Evolutionary conservation across 345 rosid genomes (phyloP).

Genomic region (Anastatica hierochuntica): DNA sequence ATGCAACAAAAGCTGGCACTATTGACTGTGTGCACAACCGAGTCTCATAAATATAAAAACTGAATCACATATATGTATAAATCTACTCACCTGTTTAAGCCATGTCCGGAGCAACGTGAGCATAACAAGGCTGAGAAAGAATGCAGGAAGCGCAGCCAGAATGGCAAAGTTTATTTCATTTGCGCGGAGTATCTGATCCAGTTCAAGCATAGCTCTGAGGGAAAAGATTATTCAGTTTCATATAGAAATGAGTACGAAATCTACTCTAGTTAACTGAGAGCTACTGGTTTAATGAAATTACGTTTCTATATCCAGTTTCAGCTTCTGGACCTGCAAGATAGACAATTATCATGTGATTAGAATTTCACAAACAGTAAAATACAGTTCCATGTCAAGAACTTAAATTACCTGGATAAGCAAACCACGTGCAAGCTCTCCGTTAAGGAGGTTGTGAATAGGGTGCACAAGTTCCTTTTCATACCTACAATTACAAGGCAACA

Average conservation of each 20-base stretch:
- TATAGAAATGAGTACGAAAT: conserved; percentile 5
- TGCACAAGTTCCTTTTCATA: conserved; percentile 78
- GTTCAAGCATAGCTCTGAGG: conserved; percentile 92
- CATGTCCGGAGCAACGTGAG: conserved; percentile 57
- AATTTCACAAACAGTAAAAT: conserved; percentile 7
- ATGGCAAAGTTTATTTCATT: conserved; percentile 94
- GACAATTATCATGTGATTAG: conserved; percentile 5
- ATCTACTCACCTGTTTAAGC: conserved; percentile 51
- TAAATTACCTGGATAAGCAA: conserved; percentile 80
- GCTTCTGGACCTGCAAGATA: conserved; percentile 84
- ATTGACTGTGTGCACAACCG: not conserved
- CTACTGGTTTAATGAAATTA: conserved; percentile 34
- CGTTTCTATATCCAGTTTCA: conserved; percentile 91
- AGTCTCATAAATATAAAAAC: conserved; percentile 2
- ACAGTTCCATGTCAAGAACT: conserved; percentile 3
- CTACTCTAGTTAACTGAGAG: conserved; percentile 3
- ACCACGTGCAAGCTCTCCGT: conserved; percentile 94
- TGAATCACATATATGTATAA: conserved; percentile 5
- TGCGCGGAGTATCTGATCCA: conserved; percentile 91
- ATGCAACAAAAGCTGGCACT: not conserved
- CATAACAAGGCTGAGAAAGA: conserved; percentile 58
- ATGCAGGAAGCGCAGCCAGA: conserved; percentile 95
- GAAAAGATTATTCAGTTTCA: conserved; percentile 9
- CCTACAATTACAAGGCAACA: conserved; percentile 33
- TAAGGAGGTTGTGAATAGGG: conserved; percentile 81